A percentile compares a stretch with the other conserved stretches of the same genome.
Conservation (phyloP, 1,139 yeast genomes). For the Sugiyamaella novakii region DNA sequence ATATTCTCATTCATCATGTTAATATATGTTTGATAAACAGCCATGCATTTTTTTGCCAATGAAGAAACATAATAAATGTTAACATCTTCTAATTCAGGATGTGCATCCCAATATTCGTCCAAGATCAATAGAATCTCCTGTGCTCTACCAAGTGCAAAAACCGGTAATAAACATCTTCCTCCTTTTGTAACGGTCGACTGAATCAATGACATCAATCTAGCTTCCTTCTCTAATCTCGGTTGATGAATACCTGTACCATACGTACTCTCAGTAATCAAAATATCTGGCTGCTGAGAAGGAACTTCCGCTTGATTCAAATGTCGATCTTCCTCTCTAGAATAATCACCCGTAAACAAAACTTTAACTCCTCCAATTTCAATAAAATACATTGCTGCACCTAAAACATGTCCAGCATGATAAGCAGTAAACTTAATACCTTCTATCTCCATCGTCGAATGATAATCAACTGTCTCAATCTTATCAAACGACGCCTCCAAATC, state of each 20-base stretch:
- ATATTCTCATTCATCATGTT: constrained; percentile 96
- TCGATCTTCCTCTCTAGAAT: constrained; percentile 91
- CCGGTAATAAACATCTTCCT: constrained; percentile 91
- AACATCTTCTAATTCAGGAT: constrained; percentile 78
- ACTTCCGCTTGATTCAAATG: constrained; percentile 95
- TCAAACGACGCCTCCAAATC: constrained; percentile 88
- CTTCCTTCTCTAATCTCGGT: constrained; percentile 83
- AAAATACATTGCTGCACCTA: constrained; percentile 98
- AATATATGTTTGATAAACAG: constrained; percentile 94
- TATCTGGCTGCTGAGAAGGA: constrained; percentile 86
- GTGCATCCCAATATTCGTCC: constrained; percentile 91
- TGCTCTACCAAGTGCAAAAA: constrained; percentile 94
- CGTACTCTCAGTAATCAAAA: constrained; percentile 90
- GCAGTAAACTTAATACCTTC: constrained; percentile 96
- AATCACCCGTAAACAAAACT: constrained; percentile 91
- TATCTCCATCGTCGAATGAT: constrained; percentile 91
- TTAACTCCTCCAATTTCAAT: constrained; percentile 93
- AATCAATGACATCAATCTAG: constrained; percentile 73
- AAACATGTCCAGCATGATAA: constrained; percentile 97
- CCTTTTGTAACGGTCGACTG: constrained; percentile 86
- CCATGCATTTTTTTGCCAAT: constrained; percentile 93
- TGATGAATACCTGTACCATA: constrained; percentile 98
- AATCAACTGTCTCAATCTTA: constrained; percentile 88
- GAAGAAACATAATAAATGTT: constrained; percentile 91
- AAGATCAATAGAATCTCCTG: constrained; percentile 86